Percentiles rank a stretch among this genome's conserved stretches.
Evolutionary conservation across 257 asterid species (phyloP).

Genomic region (Gentiana macrophylla): DNA sequence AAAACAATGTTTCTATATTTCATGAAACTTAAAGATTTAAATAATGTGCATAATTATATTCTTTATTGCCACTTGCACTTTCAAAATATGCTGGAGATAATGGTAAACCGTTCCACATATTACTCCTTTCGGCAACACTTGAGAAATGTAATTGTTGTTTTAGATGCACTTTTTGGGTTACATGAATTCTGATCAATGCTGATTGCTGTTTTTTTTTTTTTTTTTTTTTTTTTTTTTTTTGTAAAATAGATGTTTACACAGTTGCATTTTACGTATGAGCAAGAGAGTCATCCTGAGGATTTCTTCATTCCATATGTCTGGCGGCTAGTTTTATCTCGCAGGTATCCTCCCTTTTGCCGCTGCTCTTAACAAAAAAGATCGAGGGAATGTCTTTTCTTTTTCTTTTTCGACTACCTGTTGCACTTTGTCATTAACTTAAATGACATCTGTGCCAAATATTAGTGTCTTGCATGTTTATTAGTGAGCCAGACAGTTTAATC

Average conservation of each 20-base stretch:
- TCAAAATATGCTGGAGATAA: too few species aligned
- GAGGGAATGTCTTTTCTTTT: too few species aligned
- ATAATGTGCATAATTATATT: too few species aligned
- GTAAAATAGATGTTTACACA: slow-evolving; percentile 55
- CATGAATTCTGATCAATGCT: not conserved
- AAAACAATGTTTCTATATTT: too few species aligned
- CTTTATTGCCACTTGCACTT: too few species aligned
- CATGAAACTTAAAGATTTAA: too few species aligned
- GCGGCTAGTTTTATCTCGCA: slow-evolving; percentile 67
- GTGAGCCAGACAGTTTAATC: not conserved
- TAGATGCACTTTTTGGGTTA: not conserved
- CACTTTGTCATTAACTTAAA: not conserved
- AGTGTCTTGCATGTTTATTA: not conserved
- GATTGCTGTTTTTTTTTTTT: slow-evolving; percentile 6
- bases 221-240: slow-evolving; percentile 12
- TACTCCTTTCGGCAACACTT: too few species aligned
- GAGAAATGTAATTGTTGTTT: not conserved
- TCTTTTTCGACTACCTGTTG: not conserved
- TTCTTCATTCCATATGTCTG: slow-evolving; percentile 91
- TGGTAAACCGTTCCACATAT: too few species aligned
- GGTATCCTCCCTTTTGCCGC: slow-evolving; percentile 28
- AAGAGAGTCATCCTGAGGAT: slow-evolving; percentile 95
- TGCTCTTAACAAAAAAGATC: too few species aligned
- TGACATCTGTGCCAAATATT: too few species aligned
- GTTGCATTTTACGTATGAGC: slow-evolving; percentile 78